Percentiles rank a stretch among this genome's conserved stretches.
These are phyloP conservation scores for Agaricus subrufescens DNA, from an alignment of 768 basidiomycete species.

Conservation along the genomic window DNA sequence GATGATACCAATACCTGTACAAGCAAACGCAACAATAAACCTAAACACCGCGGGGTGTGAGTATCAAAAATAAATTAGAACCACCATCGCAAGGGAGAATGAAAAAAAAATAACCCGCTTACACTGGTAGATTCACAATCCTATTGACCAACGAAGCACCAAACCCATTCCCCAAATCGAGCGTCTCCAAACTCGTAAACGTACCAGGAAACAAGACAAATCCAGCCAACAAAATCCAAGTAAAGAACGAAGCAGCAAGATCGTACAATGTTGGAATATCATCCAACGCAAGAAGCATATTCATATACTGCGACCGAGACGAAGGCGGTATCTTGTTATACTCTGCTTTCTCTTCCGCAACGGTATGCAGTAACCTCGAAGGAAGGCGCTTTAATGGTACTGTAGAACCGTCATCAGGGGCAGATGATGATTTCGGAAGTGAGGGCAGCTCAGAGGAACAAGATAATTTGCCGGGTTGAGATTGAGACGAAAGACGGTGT, in stretches of 20 bases:
- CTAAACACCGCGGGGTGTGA: slow-evolving; percentile 36
- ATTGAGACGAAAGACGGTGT: no score
- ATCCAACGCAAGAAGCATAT: slow-evolving; percentile 60
- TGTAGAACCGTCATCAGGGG: not conserved
- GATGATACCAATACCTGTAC: slow-evolving; percentile 44
- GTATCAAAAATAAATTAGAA: not conserved
- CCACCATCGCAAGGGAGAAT: not conserved
- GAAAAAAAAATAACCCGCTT: slow-evolving; percentile 13
- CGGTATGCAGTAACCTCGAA: not conserved
- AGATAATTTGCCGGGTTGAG: not conserved
- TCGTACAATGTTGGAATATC: slow-evolving; percentile 47
- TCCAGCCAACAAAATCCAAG: slow-evolving; percentile 59
- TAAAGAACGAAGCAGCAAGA: slow-evolving; percentile 51
- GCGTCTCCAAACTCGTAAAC: slow-evolving; percentile 42
- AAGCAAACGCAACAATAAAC: slow-evolving; percentile 50
- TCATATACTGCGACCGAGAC: slow-evolving; percentile 40
- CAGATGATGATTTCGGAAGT: not conserved
- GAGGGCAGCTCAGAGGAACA: not conserved
- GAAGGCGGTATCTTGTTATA: slow-evolving; percentile 6
- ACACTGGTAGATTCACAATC: slow-evolving; percentile 44
- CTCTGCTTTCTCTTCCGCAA: slow-evolving; percentile 5
- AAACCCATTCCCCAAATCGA: slow-evolving; percentile 23
- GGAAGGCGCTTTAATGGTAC: not conserved
- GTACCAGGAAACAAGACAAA: slow-evolving; percentile 62
- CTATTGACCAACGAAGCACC: slow-evolving; percentile 27